Evolutionary conservation across 2,329 filamentous ascomycete species (phyloP).

Genomic region (Penicillium sclerotiorum): DNA sequence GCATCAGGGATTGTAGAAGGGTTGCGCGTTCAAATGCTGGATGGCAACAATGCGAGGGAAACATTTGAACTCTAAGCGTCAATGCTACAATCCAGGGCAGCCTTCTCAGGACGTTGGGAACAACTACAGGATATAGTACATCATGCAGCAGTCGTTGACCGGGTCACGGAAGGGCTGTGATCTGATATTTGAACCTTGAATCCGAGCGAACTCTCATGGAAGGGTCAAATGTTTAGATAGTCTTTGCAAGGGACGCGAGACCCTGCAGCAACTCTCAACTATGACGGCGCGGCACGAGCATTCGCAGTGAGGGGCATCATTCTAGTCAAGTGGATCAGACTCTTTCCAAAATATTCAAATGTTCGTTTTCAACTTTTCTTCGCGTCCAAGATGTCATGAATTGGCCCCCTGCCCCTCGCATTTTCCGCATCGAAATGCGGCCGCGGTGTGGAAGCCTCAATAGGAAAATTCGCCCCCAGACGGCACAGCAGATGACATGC

Average conservation of each 20-base stretch:
- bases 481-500: conserved; percentile 23
- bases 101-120: too few relatives aligned
- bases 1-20: conserved; percentile 6
- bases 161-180: not conserved
- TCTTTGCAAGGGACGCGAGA: conserved; percentile 23
- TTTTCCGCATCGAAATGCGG: not conserved
- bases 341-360: too few relatives aligned
- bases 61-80: conserved; percentile 3
- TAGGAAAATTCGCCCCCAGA: conserved; percentile 3
- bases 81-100: conserved; percentile 1
- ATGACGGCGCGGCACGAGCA: conserved; percentile 15
- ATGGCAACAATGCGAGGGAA: conserved; percentile 10
- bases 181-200: not conserved
- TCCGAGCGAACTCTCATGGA: too few relatives aligned
- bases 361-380: not conserved
- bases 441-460: not conserved
- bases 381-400: conserved; percentile 1
- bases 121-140: too few relatives aligned
- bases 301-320: conserved; percentile 2
- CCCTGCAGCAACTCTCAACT: conserved; percentile 19
- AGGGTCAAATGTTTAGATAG: too few relatives aligned
- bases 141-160: not conserved
- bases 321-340: too few relatives aligned
- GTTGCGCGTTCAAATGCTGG: conserved; percentile 16
- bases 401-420: not conserved